Base-by-base conservation (phyloP, 805 yeast genomes). In the Starmerella floricola region DNA sequence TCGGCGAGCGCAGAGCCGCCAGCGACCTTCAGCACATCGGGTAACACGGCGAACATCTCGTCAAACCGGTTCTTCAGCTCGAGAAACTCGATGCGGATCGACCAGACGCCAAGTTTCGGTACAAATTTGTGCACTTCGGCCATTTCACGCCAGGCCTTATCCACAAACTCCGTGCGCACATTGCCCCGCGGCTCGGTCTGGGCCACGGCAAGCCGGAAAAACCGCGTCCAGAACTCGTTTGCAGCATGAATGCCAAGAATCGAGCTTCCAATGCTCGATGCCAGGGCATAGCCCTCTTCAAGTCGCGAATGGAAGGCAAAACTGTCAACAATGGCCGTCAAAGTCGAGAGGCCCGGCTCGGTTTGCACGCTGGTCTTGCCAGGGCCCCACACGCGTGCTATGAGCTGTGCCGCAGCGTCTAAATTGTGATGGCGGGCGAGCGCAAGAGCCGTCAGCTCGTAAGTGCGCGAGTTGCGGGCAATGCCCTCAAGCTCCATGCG, bases 391-490 rank as follows among this genome's bases (percentile, higher is more conserved):
- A 57, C 43, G 23, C 49, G 49, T 13, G 41, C 34, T 11, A 59
- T 31, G 10, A 61, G 47, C 24, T 47, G 39, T 24, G 43, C 34
- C 20, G 52, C 50, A 6, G 41, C 46, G 6, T 28, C 53, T 19
- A 60, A 27, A 16, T 30, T 40, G 13, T 18, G 40, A 27, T 47
- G 34, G 33, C 61, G 58, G 15, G 59, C 62, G 28, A 54, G 47
- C 15, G 60, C 56, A 13, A 60, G 49, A 19, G 62, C 27, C 23
- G 56, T 44, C 13, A 56, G 51, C 42, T 61, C 63, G 44, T 54
- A 60, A 1, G 66, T 60, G 13, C 53, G 46, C n/a, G 55, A 33
- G 36, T 62, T 51, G 12, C 62, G 59, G 30, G 46, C 34, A 5
- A 57, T 50, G 8, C 59, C 61, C 16, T 48, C 52, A n/a, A 46